Evolutionary conservation across 1,284 basidiomycete genomes (phyloP).

Genomic region (Cryptococcus deneoformans): DNA sequence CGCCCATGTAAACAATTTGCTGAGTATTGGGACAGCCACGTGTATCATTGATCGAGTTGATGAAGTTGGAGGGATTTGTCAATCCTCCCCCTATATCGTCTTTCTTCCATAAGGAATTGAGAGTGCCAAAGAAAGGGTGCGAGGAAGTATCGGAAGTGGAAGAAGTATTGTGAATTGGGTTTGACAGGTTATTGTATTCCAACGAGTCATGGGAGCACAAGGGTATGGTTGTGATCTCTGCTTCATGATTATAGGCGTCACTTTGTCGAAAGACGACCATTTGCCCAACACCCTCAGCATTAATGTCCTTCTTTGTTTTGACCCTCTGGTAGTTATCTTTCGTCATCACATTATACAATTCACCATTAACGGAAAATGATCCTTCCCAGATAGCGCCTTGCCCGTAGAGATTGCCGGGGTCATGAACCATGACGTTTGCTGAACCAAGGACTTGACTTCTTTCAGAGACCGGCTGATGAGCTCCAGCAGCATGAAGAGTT

Average conservation of each 20-base stretch:
- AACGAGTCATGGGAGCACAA: constrained; percentile 68
- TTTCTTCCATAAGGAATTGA: constrained; percentile 9
- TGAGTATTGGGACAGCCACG: constrained; percentile 71
- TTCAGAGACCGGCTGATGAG: constrained; percentile 17
- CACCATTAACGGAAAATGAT: constrained; percentile 67
- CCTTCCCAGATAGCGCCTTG: constrained; percentile 67
- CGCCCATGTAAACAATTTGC: constrained; percentile 70
- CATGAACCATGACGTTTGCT: constrained; percentile 68
- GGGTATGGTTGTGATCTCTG: constrained; percentile 41
- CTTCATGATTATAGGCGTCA: constrained; percentile 54
- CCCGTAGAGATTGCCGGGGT: constrained; percentile 58
- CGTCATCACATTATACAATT: constrained; percentile 69
- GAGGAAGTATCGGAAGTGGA: neutral
- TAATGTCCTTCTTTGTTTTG: constrained; percentile 52
- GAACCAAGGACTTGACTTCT: constrained; percentile 57
- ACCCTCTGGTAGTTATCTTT: constrained; percentile 65
- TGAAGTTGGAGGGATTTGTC: constrained; percentile 57
- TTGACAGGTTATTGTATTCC: constrained; percentile 62
- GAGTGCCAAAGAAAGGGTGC: constrained; percentile 1
- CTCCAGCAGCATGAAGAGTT: constrained; percentile 26
- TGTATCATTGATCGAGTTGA: constrained; percentile 62
- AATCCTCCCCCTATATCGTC: constrained; percentile 34
- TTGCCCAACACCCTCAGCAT: constrained; percentile 66
- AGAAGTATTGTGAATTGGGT: constrained; percentile 12
- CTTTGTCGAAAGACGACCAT: constrained; percentile 62